Evolutionary conservation across 192 early-diverging fungal genomes (phyloP), one percentile per base, ranked within the genome.

Genomic region (Podila horticola): DNA sequence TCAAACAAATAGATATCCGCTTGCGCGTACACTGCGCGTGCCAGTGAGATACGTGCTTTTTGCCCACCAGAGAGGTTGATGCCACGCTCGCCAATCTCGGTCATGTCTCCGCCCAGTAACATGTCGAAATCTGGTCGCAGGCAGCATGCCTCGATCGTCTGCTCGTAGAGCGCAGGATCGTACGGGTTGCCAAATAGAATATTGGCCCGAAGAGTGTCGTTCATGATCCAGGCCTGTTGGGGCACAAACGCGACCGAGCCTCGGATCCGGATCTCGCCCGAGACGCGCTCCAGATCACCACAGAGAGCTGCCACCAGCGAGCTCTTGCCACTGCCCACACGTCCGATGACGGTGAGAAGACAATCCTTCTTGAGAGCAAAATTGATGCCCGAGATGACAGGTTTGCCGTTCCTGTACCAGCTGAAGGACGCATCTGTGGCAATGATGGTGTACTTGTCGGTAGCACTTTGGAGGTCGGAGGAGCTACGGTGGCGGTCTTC

Each of bases 221-320:
- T 99, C 92, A 96, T 93, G 52, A 99, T 94, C 96, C 96, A 99
- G 7, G 97, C 88, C 65, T 84, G 91, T 87, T 69, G 66, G 12
- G 66, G 66, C 1, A 67, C 93, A 82, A 93, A 93, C 7, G 93
- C 93, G 28, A 93, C 83, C 9, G 82, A 74, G 22, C 85, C 87
- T 26, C 90, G 84, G 7, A 97, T 68, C 10, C 64, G 72, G 11
- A 95, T 92, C 19, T 86, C 74, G 48, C 93, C 95, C 11, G 33
- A 31, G 11, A 84, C 52, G 50, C 84, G 86, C 66, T 91, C 88
- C 94, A 96, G 95, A 82, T 98, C 97, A 31, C 95, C 95, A n/a
- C 97, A 84, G 19, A 97, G 71, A 24, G 71, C 60, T 2, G 74
- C 70, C 3, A 82, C 31, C 17, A 82, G 31, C 9, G 75, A 86